These are phyloP conservation scores for Amylocarpus encephaloides DNA, from an alignment of 2,329 filamentous ascomycete genomes.

Conservation along the genomic window DNA sequence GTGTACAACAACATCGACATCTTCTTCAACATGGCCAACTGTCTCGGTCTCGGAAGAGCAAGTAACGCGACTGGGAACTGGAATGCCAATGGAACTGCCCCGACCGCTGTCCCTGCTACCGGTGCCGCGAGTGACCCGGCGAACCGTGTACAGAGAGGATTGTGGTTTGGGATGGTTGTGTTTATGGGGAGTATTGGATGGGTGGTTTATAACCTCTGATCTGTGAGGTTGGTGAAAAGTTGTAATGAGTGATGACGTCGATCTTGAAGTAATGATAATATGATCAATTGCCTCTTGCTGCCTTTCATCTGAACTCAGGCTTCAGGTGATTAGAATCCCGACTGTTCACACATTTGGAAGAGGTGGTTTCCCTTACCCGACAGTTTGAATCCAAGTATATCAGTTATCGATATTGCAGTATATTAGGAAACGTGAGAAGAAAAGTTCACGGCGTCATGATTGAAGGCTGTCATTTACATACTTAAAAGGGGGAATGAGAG, in stretches of 20 bases:
- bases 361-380: too few relatives aligned
- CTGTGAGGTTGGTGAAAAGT: not conserved
- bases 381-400: too few relatives aligned
- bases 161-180: slow-evolving; percentile 18
- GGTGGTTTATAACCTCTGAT: slow-evolving; percentile 13
- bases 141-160: slow-evolving; percentile 13
- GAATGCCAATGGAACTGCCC: slow-evolving; percentile 1
- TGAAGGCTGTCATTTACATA: too few relatives aligned
- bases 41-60: slow-evolving; percentile 21
- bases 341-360: too few relatives aligned
- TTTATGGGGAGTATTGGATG: slow-evolving; percentile 20
- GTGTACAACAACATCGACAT: slow-evolving; percentile 66
- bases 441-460: too few relatives aligned
- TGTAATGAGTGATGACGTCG: too few relatives aligned
- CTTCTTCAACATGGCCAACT: slow-evolving; percentile 59
- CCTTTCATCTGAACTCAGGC: too few relatives aligned
- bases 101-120: slow-evolving; percentile 2
- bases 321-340: too few relatives aligned
- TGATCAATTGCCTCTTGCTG: too few relatives aligned
- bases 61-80: slow-evolving; percentile 11
- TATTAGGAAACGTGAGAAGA: too few relatives aligned
- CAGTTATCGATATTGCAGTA: too few relatives aligned
- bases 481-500: too few relatives aligned
- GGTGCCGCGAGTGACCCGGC: slow-evolving; percentile 8
- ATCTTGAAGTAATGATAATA: not conserved